Conservation (phyloP, 2,329 filamentous ascomycete species). For the Aspergillus sp. region DNA sequence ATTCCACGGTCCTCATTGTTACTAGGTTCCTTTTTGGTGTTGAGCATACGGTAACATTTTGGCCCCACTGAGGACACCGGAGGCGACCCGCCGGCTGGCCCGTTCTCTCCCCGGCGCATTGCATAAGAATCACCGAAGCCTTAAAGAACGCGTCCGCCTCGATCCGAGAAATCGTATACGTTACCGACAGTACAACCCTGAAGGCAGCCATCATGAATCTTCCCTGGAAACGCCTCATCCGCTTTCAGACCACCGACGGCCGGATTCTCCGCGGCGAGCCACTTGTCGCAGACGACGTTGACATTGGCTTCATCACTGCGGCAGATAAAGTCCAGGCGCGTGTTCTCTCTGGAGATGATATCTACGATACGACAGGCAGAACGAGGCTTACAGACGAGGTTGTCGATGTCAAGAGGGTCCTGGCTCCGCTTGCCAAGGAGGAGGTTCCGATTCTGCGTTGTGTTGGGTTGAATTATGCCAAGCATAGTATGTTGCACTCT, state of each 20-base stretch:
- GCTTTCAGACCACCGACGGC: constrained; percentile 59
- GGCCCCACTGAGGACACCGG: too few relatives aligned
- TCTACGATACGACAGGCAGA: constrained; percentile 52
- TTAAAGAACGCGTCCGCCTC: too few relatives aligned
- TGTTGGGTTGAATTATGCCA: constrained; percentile 64
- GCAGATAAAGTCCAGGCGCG: constrained; percentile 56
- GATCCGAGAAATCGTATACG: too few relatives aligned
- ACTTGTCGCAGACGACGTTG: constrained; percentile 43
- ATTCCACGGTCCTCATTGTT: too few relatives aligned
- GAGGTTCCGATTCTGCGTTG: constrained; percentile 64
- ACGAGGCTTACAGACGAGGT: constrained; percentile 60
- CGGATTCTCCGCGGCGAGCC: constrained; percentile 58
- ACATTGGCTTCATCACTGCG: constrained; percentile 55
- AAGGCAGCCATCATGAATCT: constrained; percentile 21
- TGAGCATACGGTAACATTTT: too few relatives aligned
- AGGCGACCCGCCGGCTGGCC: too few relatives aligned
- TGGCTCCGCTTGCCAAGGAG: constrained; percentile 55
- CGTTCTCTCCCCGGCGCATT: too few relatives aligned
- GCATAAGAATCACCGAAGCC: too few relatives aligned
- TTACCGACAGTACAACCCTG: too few relatives aligned
- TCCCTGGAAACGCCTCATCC: constrained; percentile 60
- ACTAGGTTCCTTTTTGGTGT: too few relatives aligned
- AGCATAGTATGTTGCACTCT: constrained; percentile 49
- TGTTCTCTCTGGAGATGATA: constrained; percentile 56
- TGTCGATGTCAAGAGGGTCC: constrained; percentile 57